Evolutionary conservation across 1,284 basidiomycete species (phyloP), one percentile per base, ranked within the genome.

Genomic region (Sporisorium graminicola): DNA sequence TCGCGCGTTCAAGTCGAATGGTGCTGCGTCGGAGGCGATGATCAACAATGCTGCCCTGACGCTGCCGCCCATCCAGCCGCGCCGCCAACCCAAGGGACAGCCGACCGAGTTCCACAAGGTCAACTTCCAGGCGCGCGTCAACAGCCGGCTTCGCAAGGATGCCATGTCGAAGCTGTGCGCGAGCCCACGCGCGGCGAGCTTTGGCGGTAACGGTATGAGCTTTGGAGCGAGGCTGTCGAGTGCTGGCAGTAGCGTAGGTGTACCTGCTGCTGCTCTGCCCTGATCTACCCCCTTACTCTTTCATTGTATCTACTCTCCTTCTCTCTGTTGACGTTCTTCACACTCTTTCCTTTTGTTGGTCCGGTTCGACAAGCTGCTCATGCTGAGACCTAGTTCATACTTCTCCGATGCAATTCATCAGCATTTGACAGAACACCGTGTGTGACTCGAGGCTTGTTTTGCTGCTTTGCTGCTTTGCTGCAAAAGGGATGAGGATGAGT

Each of bases 141-240:
- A 73, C 55, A 74, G 68, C 33, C 72, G 79, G n/a, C 68, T 79
- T 47, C 74, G 81, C 53, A 71, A 74, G 42, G 79, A 82, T 42
- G 81, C 81, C 56, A 80, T 82, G 79, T 78, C 71, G 22, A 81
- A 81, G 67, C 71, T 82, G 16, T 82, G 80, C 54, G 75, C 74
- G 24, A 79, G 77, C 54, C 80, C 80, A 5, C 69, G 80, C 46
- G 78, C 77, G 5, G 78, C 73, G 1, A 76, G 65, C 60, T 77
- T 77, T 63, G 74, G 68, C 20, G 74, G 68, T 55, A 68, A 71
- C 44, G 72, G 65, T 16, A 60, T 74, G 61, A 72, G 71, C 62
- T 78, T 78, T 52, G 76, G 74, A 2, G 61, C 68, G 26, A 49
- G 74, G 12, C 26, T 71, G 43, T 64, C 68, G 50, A 72, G 74